Conservation (phyloP, 2,329 filamentous ascomycete species). For the Diaporthe ampelina region DNA sequence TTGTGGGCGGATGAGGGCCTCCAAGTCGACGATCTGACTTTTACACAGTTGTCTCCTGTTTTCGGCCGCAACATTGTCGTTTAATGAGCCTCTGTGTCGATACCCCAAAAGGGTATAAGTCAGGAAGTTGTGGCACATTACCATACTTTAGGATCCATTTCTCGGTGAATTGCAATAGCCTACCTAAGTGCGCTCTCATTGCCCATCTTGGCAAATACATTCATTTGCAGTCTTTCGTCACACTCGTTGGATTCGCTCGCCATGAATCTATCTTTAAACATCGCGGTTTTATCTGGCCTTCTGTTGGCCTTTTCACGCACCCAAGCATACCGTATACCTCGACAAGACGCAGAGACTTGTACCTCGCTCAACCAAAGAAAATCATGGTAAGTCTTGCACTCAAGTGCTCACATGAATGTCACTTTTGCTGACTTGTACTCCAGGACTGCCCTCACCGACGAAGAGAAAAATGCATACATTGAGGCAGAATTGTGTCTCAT, state of each 20-base stretch:
- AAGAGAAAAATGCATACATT: slow-evolving; percentile 49
- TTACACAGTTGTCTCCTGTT: neutral
- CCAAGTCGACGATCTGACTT: too few relatives aligned
- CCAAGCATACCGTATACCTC: neutral
- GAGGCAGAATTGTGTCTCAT: slow-evolving; percentile 51
- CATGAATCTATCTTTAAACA: neutral
- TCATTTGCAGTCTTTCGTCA: neutral
- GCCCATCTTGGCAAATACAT: neutral
- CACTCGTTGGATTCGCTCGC: neutral
- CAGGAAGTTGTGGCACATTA: neutral
- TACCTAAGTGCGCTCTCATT: neutral
- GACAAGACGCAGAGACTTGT: neutral
- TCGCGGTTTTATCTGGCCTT: neutral
- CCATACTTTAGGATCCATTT: neutral
- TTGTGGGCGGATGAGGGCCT: slow-evolving; percentile 9
- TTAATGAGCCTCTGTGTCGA: too few relatives aligned
- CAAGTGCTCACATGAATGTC: too few relatives aligned
- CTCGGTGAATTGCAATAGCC: neutral
- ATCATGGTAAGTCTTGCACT: neutral
- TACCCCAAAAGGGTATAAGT: neutral
- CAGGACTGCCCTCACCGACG: slow-evolving; percentile 19
- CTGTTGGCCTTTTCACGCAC: neutral
- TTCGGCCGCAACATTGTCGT: neutral
- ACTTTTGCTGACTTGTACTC: neutral
- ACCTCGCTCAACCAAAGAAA: slow-evolving; percentile 11